A percentile compares a stretch with the other conserved stretches of the same genome.
Conservation (phyloP, 129 eudicot species). For the Dittrichia graveolens region DNA sequence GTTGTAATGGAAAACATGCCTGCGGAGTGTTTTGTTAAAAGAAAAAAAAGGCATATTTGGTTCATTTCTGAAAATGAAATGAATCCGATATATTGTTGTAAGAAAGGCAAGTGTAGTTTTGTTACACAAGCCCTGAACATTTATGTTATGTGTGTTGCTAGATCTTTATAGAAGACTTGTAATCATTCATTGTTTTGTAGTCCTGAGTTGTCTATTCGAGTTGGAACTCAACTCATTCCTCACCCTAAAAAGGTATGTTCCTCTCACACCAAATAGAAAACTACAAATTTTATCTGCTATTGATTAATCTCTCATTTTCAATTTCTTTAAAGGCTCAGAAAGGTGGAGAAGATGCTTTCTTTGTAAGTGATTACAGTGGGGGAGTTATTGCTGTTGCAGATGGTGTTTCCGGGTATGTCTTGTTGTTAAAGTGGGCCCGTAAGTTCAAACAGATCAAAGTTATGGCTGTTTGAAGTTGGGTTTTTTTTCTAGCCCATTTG, state of each 20-base stretch:
- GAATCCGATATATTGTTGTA: too few species aligned
- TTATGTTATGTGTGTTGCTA: too few species aligned
- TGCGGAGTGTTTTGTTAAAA: too few species aligned
- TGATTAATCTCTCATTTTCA: neutral
- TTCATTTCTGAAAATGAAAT: too few species aligned
- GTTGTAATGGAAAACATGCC: too few species aligned
- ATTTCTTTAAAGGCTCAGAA: slow-evolving; percentile 53
- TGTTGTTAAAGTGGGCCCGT: too few species aligned
- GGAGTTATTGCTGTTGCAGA: slow-evolving; percentile 94
- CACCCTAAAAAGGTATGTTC: slow-evolving; percentile 81
- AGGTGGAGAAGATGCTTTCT: slow-evolving; percentile 97
- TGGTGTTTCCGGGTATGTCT: slow-evolving; percentile 86
- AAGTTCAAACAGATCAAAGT: too few species aligned
- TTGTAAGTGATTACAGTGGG: slow-evolving; percentile 65
- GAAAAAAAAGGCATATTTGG: too few species aligned
- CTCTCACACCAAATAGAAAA: neutral
- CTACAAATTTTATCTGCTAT: neutral
- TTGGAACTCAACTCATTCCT: slow-evolving; percentile 80
- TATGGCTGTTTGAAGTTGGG: neutral
- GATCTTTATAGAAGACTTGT: neutral
- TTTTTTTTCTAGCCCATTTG: too few species aligned
- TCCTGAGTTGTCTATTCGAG: slow-evolving; percentile 59
- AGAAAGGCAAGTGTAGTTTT: too few species aligned
- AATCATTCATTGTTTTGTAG: slow-evolving; percentile 31
- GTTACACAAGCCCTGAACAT: too few species aligned